Conservation (phyloP, 2,329 filamentous ascomycete species). For the Fusarium scirpi region DNA sequence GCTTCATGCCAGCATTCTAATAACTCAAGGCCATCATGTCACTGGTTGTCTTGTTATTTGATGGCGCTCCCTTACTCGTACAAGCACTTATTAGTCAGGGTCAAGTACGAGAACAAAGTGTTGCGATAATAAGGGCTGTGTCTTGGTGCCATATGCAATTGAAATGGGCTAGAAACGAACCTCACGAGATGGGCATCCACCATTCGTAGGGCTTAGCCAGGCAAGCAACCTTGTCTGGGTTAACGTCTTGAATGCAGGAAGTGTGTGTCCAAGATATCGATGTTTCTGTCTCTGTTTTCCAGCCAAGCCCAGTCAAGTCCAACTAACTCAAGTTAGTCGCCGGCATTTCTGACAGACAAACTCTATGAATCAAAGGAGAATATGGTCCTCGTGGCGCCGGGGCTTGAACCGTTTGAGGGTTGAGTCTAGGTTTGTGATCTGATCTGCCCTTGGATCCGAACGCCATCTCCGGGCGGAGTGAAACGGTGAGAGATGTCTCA, state of each 20-base stretch:
- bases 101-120: conserved; percentile 17
- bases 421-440: conserved; percentile 26
- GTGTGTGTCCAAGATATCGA: conserved; percentile 12
- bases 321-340: not conserved
- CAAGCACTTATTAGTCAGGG: conserved; percentile 1
- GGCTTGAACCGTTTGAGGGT: conserved; percentile 37
- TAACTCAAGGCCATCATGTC: not conserved
- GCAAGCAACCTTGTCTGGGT: conserved; percentile 1
- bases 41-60: not conserved
- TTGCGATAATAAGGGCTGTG: conserved; percentile 12
- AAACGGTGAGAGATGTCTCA: conserved; percentile 41
- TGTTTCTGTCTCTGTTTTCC: conserved; percentile 5
- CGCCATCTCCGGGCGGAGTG: conserved; percentile 33
- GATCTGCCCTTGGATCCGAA: conserved; percentile 28
- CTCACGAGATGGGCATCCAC: conserved; percentile 3
- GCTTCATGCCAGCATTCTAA: not conserved
- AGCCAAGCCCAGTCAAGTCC: not conserved
- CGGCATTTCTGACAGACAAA: conserved; percentile 11
- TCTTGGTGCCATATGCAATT: conserved; percentile 1
- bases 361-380: conserved; percentile 18
- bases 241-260: conserved; percentile 12
- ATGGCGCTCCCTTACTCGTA: not conserved
- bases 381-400: conserved; percentile 37
- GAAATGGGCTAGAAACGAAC: not conserved
- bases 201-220: conserved; percentile 21